Evolutionary conservation across 768 basidiomycete species (phyloP).

Genomic region (Serendipita vermifera): DNA sequence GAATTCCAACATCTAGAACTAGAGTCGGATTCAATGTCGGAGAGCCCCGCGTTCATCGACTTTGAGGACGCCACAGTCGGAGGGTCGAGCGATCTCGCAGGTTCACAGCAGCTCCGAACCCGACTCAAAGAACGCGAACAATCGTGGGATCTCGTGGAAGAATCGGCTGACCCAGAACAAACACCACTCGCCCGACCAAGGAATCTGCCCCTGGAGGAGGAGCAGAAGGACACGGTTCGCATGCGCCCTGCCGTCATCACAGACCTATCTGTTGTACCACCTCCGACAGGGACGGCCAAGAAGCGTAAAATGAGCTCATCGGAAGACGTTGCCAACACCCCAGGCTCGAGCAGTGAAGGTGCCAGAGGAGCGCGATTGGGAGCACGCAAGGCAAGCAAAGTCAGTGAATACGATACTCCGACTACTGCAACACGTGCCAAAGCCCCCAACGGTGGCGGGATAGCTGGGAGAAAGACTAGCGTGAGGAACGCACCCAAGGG

Average conservation of each 20-base stretch:
- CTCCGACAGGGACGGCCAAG: neutral
- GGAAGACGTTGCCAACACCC: neutral
- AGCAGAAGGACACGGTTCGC: neutral
- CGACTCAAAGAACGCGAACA: neutral
- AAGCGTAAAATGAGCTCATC: neutral
- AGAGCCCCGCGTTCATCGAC: conserved; percentile 1
- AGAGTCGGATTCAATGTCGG: neutral
- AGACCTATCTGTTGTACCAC: neutral
- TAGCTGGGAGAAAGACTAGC: neutral
- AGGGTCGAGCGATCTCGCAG: neutral
- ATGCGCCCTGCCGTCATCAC: neutral
- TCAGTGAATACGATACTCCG: neutral
- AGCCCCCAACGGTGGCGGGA: neutral
- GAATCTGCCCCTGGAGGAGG: neutral
- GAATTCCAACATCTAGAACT: neutral
- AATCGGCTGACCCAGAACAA: neutral
- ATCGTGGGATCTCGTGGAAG: neutral
- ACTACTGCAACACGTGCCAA: neutral
- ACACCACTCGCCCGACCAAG: neutral
- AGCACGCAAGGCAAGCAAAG: neutral
- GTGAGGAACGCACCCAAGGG: neutral
- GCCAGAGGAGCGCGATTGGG: neutral
- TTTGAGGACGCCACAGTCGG: neutral
- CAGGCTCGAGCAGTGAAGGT: neutral
- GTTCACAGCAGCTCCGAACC: neutral